These are phyloP conservation scores for Aspergillus bombycis DNA, from an alignment of 2,329 filamentous ascomycete genomes.

Conservation along the genomic window DNA sequence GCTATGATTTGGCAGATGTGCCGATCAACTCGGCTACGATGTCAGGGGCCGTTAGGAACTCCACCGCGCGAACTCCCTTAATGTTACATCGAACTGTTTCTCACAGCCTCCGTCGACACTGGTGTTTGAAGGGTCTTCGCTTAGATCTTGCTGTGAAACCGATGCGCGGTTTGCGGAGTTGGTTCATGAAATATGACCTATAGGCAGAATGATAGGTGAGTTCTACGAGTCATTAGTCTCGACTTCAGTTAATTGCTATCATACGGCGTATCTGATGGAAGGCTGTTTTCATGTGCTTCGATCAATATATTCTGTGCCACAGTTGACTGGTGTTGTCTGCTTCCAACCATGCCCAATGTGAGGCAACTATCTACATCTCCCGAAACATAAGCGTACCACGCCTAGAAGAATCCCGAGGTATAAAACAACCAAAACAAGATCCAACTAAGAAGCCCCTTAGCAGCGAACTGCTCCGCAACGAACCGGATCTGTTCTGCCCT, in stretches of 20 bases:
- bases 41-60: not conserved
- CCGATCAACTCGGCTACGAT: not conserved
- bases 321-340: not conserved
- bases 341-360: not conserved
- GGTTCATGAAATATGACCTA: not conserved
- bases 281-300: not conserved
- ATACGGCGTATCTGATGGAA: no score
- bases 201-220: not conserved
- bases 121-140: not conserved
- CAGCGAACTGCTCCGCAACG: not conserved
- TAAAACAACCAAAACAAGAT: not conserved
- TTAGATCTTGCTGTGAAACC: not conserved
- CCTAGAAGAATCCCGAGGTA: not conserved
- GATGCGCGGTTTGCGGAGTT: not conserved
- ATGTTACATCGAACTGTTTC: not conserved
- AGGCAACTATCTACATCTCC: not conserved
- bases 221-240: no score
- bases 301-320: not conserved
- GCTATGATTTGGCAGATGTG: not conserved
- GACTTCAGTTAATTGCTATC: no score
- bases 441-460: not conserved
- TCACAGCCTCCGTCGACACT: not conserved
- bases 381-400: not conserved
- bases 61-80: not conserved
- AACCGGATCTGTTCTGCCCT: not conserved